These are phyloP conservation scores for Serendipita sp. DNA, from an alignment of 768 basidiomycete species.

Conservation along the genomic window DNA sequence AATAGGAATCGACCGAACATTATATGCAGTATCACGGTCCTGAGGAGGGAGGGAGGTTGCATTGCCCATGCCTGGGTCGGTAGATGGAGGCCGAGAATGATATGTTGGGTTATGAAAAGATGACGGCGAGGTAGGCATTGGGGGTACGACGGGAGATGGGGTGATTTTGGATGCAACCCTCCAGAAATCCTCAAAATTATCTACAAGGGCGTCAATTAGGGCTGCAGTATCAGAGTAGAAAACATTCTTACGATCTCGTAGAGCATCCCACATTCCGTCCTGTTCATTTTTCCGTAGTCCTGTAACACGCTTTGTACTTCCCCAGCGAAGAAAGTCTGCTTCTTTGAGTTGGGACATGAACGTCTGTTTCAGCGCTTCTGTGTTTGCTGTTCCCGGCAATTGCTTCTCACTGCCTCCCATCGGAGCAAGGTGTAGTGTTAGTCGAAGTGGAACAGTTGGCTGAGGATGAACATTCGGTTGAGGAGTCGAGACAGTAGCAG, in stretches of 20 bases:
- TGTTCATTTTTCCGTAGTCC: constrained; percentile 81
- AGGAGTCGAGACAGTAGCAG: neutral
- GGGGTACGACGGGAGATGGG: constrained; percentile 51
- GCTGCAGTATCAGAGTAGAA: neutral
- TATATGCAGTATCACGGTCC: constrained; percentile 75
- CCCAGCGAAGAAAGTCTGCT: constrained; percentile 94
- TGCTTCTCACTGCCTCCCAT: neutral
- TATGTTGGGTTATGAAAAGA: constrained; percentile 37
- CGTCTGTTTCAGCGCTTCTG: constrained; percentile 80
- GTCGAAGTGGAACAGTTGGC: constrained; percentile 45
- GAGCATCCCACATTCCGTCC: constrained; percentile 94
- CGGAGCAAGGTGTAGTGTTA: constrained; percentile 74
- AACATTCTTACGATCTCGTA: constrained; percentile 69
- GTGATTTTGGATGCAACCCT: constrained; percentile 85
- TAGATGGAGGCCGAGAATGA: constrained; percentile 49
- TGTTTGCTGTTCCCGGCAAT: constrained; percentile 31
- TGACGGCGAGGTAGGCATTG: constrained; percentile 20
- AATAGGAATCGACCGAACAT: constrained; percentile 74
- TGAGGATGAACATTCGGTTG: constrained; percentile 12
- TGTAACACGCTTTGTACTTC: constrained; percentile 88
- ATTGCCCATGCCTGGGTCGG: constrained; percentile 33
- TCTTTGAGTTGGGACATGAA: constrained; percentile 96
- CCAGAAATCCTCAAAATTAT: constrained; percentile 94
- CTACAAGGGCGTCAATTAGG: constrained; percentile 26
- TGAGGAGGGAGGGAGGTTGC: constrained; percentile 11